phyloP scores from a whole-genome alignment of 345 rosid species.

The Arabidopsis arenosa region DNA sequence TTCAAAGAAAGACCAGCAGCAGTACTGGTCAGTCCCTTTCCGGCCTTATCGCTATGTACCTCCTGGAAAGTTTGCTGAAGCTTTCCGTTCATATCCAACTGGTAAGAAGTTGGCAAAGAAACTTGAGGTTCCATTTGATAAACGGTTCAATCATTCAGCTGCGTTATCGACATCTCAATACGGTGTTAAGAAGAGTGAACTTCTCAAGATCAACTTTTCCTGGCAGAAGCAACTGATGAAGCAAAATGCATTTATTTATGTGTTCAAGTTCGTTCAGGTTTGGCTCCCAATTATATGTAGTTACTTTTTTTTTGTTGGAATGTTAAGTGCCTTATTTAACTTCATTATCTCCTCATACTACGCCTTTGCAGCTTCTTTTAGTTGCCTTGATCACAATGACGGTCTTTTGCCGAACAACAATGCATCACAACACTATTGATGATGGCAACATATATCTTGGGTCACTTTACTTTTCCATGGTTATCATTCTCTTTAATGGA shows the following conservation, averaged over 20 bases:
- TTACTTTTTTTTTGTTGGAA: slow-evolving; percentile 7
- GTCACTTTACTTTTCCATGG: slow-evolving; percentile 90
- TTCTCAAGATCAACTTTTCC: slow-evolving; percentile 70
- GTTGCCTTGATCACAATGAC: slow-evolving; percentile 97
- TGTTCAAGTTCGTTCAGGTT: slow-evolving; percentile 97
- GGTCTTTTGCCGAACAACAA: slow-evolving; percentile 85
- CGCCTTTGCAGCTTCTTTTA: slow-evolving; percentile 76
- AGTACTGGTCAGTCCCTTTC: slow-evolving; percentile 86
- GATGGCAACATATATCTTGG: slow-evolving; percentile 93
- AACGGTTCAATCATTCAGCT: slow-evolving; percentile 87
- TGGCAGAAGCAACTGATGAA: slow-evolving; percentile 96
- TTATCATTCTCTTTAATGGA: slow-evolving; percentile 95
- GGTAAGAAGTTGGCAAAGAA: slow-evolving; percentile 70
- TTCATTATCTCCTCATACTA: slow-evolving; percentile 32
- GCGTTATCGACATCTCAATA: slow-evolving; percentile 80
- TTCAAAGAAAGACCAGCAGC: slow-evolving; percentile 94
- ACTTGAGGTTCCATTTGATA: slow-evolving; percentile 78
- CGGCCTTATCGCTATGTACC: slow-evolving; percentile 78
- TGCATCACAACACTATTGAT: slow-evolving; percentile 80
- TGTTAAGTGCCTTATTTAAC: background rate
- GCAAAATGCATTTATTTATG: slow-evolving; percentile 87
- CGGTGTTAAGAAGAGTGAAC: slow-evolving; percentile 71
- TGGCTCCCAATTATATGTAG: slow-evolving; percentile 6
- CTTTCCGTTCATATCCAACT: slow-evolving; percentile 61
- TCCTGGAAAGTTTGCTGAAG: slow-evolving; percentile 87